A percentile compares a stretch with the other conserved stretches of the same genome.
Conservation (phyloP, 2,329 filamentous ascomycete genomes). For the Fusarium zealandicum region DNA sequence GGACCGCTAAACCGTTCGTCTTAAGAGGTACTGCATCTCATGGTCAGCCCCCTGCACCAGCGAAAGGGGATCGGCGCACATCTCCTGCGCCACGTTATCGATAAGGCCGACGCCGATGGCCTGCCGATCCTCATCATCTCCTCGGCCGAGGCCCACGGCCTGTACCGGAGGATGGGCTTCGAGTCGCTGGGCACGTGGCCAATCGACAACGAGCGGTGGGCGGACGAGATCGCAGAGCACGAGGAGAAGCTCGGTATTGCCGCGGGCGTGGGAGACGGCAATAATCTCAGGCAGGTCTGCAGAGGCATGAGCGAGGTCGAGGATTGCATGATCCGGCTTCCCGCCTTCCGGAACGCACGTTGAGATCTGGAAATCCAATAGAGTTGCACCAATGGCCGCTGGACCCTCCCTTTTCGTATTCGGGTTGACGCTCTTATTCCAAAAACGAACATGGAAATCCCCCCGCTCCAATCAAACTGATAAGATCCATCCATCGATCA, state of each 20-base stretch:
- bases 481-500: conserved; percentile 37
- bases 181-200: conserved; percentile 23
- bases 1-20: not conserved
- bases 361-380: no score
- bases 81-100: conserved; percentile 21
- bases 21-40: conserved; percentile 34
- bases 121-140: conserved; percentile 25
- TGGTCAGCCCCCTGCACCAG: conserved; percentile 36
- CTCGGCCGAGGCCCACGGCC: conserved; percentile 22
- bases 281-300: conserved; percentile 12
- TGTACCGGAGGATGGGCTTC: conserved; percentile 32
- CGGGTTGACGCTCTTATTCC: conserved; percentile 14
- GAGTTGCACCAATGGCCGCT: conserved; percentile 12
- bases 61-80: conserved; percentile 31
- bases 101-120: conserved; percentile 25
- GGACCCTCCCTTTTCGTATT: conserved; percentile 31
- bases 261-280: not conserved
- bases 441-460: not conserved
- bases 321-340: conserved; percentile 36
- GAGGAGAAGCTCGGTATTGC: conserved; percentile 14
- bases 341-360: conserved; percentile 10
- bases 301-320: conserved; percentile 30
- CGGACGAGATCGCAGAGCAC: conserved; percentile 18
- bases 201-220: conserved; percentile 34
- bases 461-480: conserved; percentile 33